Conservation (phyloP, 495 filamentous ascomycete genomes). For the Rostrohypoxylon terebratum region DNA sequence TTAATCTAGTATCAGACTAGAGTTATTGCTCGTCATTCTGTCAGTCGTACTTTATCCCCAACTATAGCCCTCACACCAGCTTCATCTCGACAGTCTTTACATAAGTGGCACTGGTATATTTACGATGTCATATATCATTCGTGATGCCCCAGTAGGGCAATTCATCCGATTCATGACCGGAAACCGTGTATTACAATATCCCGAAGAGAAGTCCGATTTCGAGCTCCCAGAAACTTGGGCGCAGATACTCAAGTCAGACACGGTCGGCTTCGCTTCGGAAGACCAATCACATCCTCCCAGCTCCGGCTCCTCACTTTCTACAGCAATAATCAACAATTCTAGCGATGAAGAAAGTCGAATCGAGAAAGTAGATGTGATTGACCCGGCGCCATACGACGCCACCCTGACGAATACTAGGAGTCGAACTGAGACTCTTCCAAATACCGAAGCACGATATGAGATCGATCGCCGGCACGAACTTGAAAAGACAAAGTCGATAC, state of each 20-base stretch:
- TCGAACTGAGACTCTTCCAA: slow-evolving; percentile 50
- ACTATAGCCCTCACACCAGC: background rate
- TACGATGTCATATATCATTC: slow-evolving; percentile 50
- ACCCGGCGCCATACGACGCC: slow-evolving; percentile 65
- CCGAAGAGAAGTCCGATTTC: slow-evolving; percentile 66
- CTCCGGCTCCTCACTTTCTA: slow-evolving; percentile 21
- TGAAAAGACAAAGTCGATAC: slow-evolving; percentile 60
- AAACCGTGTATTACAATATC: slow-evolving; percentile 65
- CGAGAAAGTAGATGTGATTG: slow-evolving; percentile 10
- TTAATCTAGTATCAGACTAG: background rate
- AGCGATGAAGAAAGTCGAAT: slow-evolving; percentile 40
- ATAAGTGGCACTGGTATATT: background rate
- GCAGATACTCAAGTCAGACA: slow-evolving; percentile 46
- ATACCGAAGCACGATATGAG: slow-evolving; percentile 55
- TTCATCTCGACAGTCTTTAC: background rate
- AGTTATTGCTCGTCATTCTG: background rate
- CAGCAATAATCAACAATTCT: slow-evolving; percentile 44
- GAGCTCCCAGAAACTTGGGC: slow-evolving; percentile 62
- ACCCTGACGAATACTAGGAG: slow-evolving; percentile 56
- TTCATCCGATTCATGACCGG: slow-evolving; percentile 62
- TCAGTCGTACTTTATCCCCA: background rate
- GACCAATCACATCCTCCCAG: slow-evolving; percentile 21
- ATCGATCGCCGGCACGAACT: slow-evolving; percentile 56
- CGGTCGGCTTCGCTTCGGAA: slow-evolving; percentile 2
- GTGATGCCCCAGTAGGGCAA: slow-evolving; percentile 68